These are phyloP conservation scores for Fusarium paranaense DNA, from an alignment of 2,329 filamentous ascomycete species.

Conservation along the genomic window DNA sequence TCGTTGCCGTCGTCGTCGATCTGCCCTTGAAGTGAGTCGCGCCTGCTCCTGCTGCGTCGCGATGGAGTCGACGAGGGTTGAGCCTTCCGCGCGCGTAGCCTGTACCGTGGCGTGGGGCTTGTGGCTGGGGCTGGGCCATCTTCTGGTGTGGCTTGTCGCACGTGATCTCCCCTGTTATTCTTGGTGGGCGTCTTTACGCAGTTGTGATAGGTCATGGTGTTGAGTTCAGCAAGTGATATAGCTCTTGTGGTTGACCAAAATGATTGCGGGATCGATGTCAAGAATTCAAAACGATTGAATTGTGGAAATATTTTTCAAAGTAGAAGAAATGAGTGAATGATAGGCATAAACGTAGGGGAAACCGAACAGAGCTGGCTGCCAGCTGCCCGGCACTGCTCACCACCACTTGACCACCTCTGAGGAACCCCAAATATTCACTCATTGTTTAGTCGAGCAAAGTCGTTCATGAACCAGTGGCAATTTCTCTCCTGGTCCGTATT, in stretches of 20 bases:
- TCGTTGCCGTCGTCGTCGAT: conserved; percentile 10
- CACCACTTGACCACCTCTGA: neutral
- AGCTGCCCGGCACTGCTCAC: conserved; percentile 3
- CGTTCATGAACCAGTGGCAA: neutral
- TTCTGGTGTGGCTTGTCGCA: conserved; percentile 23
- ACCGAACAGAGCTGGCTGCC: neutral
- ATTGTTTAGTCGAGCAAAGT: neutral
- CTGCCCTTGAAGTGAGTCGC: conserved; percentile 3
- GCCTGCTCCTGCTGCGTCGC: conserved; percentile 28
- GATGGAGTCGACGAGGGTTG: conserved; percentile 35
- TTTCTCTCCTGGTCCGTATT: conserved; percentile 10
- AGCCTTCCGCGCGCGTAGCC: conserved; percentile 42
- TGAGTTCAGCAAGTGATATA: neutral
- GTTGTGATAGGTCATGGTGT: neutral
- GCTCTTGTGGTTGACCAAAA: neutral
- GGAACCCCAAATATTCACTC: neutral
- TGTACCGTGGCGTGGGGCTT: conserved; percentile 36
- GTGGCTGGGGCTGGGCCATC: conserved; percentile 25
- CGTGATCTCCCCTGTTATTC: conserved; percentile 19
- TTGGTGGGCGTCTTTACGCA: conserved; percentile 14
- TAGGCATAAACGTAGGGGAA: neutral
- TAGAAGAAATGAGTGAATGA: neutral
- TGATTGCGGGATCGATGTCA: neutral
- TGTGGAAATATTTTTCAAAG: neutral
- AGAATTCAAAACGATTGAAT: neutral